Base-by-base conservation (phyloP, 495 filamentous ascomycete genomes). In the Pseudomonodictys pantanalensis region DNA sequence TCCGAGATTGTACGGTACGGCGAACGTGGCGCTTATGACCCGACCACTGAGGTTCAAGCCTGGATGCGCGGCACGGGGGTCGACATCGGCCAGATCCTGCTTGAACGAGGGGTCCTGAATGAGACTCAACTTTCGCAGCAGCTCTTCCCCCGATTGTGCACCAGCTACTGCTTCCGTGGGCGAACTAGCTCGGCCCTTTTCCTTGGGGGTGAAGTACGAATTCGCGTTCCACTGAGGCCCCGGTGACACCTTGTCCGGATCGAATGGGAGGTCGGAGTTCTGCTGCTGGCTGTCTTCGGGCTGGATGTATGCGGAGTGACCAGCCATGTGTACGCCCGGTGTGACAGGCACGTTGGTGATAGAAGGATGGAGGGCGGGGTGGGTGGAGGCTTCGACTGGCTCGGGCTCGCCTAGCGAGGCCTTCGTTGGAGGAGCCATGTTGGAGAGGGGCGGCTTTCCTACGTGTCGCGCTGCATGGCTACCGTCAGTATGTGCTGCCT, bases 1-100 rank as follows among this genome's bases (percentile, higher is more conserved):
- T 24, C 81, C 78, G 35, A 92, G 65, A 32, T 84, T 82, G 72
- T 93, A 86, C 8, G 92, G 91, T 22, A 93, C 84, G 64, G 85
- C 90, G 68, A 92, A 92, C 20, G 89, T 89, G 17, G 86, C 91
- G 43, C 89, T 93, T 61, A 97, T 93, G 58, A 96, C 80, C 56
- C 86, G 83, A 1, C 91, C 90, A 42, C 84, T 92, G 43, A 97
- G 78, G 42, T 80, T 77, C 18, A 96, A 72, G 30, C 78, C 78
- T 2, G 88, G 87, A 68, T 89, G 81, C 35, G 82, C 79, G 41
- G 78, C 75, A 62, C 81, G 78, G 15, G 82, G 81, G 62, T 87
- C 81, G 39, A 82, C 71, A 28, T 86, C 81, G 3, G 75, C 71
- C 54, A 86, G 73, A 15, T 82, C 80, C 32, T 81, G 76, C 28